Conservation (phyloP, 2,329 filamentous ascomycete species). For the Colletotrichum australisinense region DNA sequence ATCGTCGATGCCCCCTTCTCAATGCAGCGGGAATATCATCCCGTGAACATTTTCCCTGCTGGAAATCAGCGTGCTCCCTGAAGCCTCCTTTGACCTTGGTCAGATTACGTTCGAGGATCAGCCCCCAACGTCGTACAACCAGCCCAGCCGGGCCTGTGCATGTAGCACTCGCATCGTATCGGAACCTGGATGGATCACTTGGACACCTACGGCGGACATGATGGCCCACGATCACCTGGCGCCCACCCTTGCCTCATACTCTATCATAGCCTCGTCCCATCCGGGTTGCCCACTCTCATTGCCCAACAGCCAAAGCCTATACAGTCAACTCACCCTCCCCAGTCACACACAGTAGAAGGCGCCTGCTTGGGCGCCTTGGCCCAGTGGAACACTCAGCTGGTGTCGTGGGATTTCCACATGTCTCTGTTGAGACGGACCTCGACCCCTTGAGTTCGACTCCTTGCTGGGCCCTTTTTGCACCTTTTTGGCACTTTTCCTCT, state of each 20-base stretch:
- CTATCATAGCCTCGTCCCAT: no score
- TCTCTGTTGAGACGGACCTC: not conserved
- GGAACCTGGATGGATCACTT: not conserved
- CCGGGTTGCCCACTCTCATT: no score
- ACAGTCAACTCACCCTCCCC: not conserved
- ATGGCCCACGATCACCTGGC: no score
- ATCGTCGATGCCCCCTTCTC: no score
- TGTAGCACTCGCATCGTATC: not conserved
- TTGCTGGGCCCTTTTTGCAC: no score
- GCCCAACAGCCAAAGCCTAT: not conserved
- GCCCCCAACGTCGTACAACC: not conserved
- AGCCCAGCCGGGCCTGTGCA: not conserved
- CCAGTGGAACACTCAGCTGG: not conserved
- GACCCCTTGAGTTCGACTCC: not conserved
- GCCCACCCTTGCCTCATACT: no score
- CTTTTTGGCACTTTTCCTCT: not conserved
- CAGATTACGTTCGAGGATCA: no score
- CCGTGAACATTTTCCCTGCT: no score
- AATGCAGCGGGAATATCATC: no score
- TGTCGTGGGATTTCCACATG: not conserved
- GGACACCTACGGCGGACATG: not conserved
- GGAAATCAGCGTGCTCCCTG: no score
- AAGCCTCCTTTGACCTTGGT: no score
- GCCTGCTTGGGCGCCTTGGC: not conserved
- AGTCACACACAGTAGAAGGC: not conserved